Evolutionary conservation across 768 basidiomycete genomes (phyloP), one percentile per base, ranked within the genome.

Genomic region (Podaxis pistillaris): DNA sequence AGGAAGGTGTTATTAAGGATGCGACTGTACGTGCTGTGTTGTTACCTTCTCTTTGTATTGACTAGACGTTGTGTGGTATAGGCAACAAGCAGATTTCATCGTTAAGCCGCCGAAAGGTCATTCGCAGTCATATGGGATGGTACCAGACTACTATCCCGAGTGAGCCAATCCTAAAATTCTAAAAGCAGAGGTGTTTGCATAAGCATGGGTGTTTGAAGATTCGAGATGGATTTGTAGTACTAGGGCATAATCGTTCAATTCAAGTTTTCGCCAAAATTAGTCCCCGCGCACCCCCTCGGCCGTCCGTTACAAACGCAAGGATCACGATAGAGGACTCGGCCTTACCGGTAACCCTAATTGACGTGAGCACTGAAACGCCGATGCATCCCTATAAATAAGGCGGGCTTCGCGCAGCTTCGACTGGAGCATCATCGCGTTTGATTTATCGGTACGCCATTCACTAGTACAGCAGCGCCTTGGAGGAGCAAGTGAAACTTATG

Each of bases 1-100:
- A 78, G 87, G 64, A 93, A 93, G 72, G 75, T 94, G 19, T 73
- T 94, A n/a, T 74, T 94, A 58, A 81, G 93, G 26, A 91, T 96
- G 88, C 81, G 85, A 65, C 72, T 96, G 94, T 95, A 66, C 71
- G 91, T 79, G 44, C n/a, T 8, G 30, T n/a, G 36, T 67, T 55
- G 41, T 37, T 46, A 38, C 17, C 37, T 56, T 46, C 58, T 33
- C 3, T 36, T 62, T 15, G 17, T 60, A 9, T 30, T 58, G 44
- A n/a, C 30, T 33, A 4, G 37, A 51, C 63, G 28, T 19, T 58
- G 12, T 40, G 15, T 53, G 15, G 12, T 36, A 17, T 66, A 93
- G 93, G 61, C 88, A 93, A 77, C 91, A 93, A 78, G 87, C 90
- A 8, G 93, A 93, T 38, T 76, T 94, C 15, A 75, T 90, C 17